A percentile compares a stretch with the other conserved stretches of the same genome.
Conservation (phyloP, 306 rosid genomes). For the Arachis hypogaea region DNA sequence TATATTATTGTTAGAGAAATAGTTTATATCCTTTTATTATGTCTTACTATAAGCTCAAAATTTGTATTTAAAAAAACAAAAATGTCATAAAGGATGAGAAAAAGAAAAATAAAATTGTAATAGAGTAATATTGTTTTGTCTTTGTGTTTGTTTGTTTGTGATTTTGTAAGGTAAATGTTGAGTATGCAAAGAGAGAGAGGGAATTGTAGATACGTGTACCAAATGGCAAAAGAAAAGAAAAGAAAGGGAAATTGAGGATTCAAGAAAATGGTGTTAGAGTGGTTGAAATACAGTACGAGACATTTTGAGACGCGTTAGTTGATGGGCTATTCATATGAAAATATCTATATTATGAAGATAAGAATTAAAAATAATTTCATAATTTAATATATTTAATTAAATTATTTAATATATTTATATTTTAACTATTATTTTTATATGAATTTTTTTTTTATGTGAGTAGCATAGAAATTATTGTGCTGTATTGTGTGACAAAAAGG, state of each 20-base stretch:
- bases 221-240: slow-evolving; percentile 38
- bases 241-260: slow-evolving; percentile 38
- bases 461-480: no score
- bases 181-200: slow-evolving; percentile 6
- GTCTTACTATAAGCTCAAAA: slow-evolving; percentile 29
- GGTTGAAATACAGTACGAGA: slow-evolving; percentile 15
- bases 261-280: slow-evolving; percentile 59
- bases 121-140: slow-evolving; percentile 17
- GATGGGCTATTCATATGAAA: no score
- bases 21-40: slow-evolving; percentile 42
- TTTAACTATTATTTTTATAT: no score
- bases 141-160: slow-evolving; percentile 3
- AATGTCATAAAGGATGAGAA: background rate
- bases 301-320: no score
- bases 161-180: slow-evolving; percentile 18
- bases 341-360: no score
- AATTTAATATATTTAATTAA: no score
- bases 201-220: slow-evolving; percentile 34
- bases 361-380: no score
- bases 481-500: background rate
- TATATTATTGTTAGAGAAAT: slow-evolving; percentile 22
- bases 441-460: no score
- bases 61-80: slow-evolving; percentile 27
- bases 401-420: no score
- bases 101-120: slow-evolving; percentile 8